Evolutionary conservation across 2,329 filamentous ascomycete genomes (phyloP).

Genomic region (Botrytis medusae): DNA sequence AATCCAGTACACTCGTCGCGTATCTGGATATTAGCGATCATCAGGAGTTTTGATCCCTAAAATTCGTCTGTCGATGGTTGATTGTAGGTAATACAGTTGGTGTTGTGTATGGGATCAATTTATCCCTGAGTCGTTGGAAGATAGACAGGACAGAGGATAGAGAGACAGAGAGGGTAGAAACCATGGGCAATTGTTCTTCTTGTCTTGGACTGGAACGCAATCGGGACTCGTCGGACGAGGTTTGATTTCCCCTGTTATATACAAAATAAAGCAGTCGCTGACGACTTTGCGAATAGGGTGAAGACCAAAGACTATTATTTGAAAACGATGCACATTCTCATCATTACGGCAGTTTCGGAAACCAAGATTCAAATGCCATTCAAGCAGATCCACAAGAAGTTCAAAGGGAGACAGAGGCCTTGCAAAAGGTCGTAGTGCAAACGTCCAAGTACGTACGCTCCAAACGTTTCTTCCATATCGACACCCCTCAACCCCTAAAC

Average conservation of each 20-base stretch:
- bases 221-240: constrained; percentile 55
- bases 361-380: constrained; percentile 50
- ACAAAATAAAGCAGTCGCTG: not conserved
- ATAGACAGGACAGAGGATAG: not conserved
- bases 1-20: not conserved
- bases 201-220: constrained; percentile 55
- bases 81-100: constrained; percentile 19
- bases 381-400: constrained; percentile 62
- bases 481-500: not conserved
- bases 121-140: constrained; percentile 5
- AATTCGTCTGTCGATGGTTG: constrained; percentile 11
- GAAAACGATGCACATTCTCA: constrained; percentile 56
- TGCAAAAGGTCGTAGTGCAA: constrained; percentile 62
- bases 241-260: constrained; percentile 38
- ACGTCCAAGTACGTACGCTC: constrained; percentile 57
- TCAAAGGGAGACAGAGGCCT: constrained; percentile 62
- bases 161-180: constrained; percentile 17
- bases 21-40: not conserved
- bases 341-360: constrained; percentile 63
- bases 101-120: constrained; percentile 15
- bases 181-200: constrained; percentile 62
- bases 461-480: constrained; percentile 20
- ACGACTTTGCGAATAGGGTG: constrained; percentile 32
- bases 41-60: not conserved
- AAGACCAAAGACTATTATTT: constrained; percentile 54